Conservation (phyloP, 331 rosid species). For the Pyracantha coccinea region DNA sequence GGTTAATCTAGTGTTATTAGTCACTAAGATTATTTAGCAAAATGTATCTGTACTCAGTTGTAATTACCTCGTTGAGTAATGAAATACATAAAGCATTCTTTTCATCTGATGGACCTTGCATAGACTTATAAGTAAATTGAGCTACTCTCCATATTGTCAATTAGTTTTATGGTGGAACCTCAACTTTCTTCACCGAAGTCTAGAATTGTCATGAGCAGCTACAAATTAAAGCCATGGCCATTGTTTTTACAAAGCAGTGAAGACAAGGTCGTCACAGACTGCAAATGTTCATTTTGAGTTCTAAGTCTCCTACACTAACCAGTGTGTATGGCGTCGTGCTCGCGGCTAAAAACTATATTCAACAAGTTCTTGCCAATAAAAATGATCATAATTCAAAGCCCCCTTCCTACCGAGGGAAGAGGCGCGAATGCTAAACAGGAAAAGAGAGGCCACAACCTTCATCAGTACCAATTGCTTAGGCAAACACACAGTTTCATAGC, state of each 20-base stretch:
- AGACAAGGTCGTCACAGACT: background rate
- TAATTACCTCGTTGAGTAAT: too few species aligned
- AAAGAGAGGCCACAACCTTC: background rate
- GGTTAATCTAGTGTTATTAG: too few species aligned
- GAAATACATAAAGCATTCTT: too few species aligned
- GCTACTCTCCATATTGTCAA: too few species aligned
- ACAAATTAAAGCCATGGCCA: background rate
- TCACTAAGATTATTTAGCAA: too few species aligned
- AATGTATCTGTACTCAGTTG: too few species aligned
- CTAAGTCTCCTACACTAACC: background rate
- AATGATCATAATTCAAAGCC: background rate
- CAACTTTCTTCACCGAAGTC: background rate
- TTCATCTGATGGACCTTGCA: too few species aligned
- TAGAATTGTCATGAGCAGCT: background rate
- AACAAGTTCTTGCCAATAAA: background rate
- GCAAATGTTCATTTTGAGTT: too few species aligned
- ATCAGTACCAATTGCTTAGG: background rate
- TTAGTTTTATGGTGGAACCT: too few species aligned
- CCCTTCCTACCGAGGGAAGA: background rate
- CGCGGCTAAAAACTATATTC: background rate
- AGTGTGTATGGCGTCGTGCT: background rate
- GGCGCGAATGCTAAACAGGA: too few species aligned
- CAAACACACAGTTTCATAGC: background rate
- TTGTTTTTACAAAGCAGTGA: background rate
- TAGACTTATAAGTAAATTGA: too few species aligned